These are phyloP conservation scores for Vigna radiata DNA, from an alignment of 306 rosid species.

Conservation along the genomic window DNA sequence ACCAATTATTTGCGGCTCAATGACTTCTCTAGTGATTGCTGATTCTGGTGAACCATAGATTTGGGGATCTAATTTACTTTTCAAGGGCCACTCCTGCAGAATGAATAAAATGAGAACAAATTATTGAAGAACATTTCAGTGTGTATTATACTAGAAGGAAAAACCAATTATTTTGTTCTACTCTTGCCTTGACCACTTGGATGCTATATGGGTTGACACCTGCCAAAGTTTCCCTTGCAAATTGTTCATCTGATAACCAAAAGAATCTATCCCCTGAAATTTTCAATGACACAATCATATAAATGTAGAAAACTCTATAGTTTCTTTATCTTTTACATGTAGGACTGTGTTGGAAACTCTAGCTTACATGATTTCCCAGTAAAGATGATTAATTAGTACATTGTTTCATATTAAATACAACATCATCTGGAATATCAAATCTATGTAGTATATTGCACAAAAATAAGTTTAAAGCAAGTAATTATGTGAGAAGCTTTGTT, in stretches of 20 bases:
- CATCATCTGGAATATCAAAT: no score
- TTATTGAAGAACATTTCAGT: background rate
- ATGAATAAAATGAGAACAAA: background rate
- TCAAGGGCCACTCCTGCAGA: conserved; percentile 58
- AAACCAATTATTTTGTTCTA: background rate
- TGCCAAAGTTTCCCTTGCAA: conserved; percentile 65
- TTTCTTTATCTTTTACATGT: no score
- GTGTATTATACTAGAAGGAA: no score
- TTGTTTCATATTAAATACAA: no score
- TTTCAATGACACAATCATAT: background rate
- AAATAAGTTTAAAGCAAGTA: no score
- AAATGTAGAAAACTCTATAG: no score
- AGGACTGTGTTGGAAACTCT: no score
- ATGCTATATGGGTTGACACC: conserved; percentile 58
- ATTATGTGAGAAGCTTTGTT: no score
- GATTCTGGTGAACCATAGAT: conserved; percentile 60
- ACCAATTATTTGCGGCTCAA: conserved; percentile 51
- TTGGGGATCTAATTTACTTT: conserved; percentile 51
- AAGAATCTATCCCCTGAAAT: conserved; percentile 76
- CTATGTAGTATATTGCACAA: no score
- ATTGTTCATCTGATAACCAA: conserved; percentile 82
- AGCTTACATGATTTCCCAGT: no score
- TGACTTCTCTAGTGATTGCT: conserved; percentile 55
- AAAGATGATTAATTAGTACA: no score
- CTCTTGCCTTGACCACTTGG: conserved; percentile 52